phyloP scores from a whole-genome alignment of 768 basidiomycete species.

The Hygrophoropsis aurantiaca region DNA sequence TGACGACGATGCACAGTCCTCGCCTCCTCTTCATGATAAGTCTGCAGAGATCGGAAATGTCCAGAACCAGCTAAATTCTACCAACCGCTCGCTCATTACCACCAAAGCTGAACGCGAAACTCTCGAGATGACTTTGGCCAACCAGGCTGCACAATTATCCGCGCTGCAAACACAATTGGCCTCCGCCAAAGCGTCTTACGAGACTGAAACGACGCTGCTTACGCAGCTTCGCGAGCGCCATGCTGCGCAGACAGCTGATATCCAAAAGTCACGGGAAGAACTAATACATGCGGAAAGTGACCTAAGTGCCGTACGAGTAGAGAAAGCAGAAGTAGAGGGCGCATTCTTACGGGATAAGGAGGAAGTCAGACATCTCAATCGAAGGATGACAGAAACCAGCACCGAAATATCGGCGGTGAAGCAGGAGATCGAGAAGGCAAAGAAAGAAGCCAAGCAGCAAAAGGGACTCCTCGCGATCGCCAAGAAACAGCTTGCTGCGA shows the following conservation, averaged over 20 bases:
- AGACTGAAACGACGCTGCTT: conserved; percentile 76
- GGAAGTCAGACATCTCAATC: conserved; percentile 83
- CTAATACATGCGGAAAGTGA: conserved; percentile 91
- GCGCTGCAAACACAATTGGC: conserved; percentile 82
- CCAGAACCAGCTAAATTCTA: conserved; percentile 82
- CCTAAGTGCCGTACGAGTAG: conserved; percentile 80
- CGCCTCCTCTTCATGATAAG: conserved; percentile 62
- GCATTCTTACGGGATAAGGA: conserved; percentile 89
- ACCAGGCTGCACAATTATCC: conserved; percentile 73
- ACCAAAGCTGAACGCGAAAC: conserved; percentile 64
- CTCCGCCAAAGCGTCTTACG: conserved; percentile 80
- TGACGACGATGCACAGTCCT: conserved; percentile 50
- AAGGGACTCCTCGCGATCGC: conserved; percentile 94
- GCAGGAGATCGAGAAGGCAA: conserved; percentile 78
- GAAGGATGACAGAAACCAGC: conserved; percentile 77
- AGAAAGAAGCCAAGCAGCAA: conserved; percentile 94
- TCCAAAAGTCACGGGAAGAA: conserved; percentile 71
- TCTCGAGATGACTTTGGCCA: conserved; percentile 63
- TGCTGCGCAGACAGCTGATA: conserved; percentile 63
- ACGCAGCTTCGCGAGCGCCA: conserved; percentile 68
- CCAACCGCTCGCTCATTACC: conserved; percentile 66
- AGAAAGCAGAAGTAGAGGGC: conserved; percentile 91
- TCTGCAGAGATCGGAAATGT: conserved; percentile 87
- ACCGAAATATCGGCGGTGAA: conserved; percentile 72
- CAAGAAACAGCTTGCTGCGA: conserved; percentile 86